phyloP scores from a whole-genome alignment of 73 alveolate genomes.

The Paramecium primaurelia region DNA sequence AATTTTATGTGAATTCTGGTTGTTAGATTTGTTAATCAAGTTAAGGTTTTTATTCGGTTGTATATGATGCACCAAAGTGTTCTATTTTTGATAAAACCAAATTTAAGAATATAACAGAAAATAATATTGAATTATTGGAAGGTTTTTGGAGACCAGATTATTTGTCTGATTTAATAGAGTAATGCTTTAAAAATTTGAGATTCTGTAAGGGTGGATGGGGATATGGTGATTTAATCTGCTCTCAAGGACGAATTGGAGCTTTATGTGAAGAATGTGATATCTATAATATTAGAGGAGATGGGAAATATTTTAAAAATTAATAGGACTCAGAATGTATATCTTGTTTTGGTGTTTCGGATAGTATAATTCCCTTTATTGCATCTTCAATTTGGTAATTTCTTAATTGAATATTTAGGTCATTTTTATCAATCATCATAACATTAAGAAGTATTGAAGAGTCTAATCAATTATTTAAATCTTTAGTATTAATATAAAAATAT shows the following conservation, averaged over 20 bases:
- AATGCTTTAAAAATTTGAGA: neutral
- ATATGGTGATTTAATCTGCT: neutral
- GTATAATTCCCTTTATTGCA: neutral
- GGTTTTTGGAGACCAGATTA: neutral
- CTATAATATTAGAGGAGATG: neutral
- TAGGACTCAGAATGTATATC: neutral
- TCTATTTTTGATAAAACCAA: neutral
- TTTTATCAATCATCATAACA: neutral
- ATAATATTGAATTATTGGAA: neutral
- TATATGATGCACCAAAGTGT: neutral
- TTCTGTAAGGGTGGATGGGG: neutral
- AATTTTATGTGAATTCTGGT: neutral
- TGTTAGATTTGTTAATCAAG: neutral
- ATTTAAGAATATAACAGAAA: neutral
- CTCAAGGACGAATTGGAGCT: conserved; percentile 30
- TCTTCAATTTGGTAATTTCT: neutral
- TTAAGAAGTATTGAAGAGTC: neutral
- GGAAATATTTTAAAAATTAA: neutral
- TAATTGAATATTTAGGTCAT: neutral
- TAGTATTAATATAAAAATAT: too few relatives aligned
- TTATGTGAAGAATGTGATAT: conserved; percentile 60
- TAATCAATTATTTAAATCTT: neutral
- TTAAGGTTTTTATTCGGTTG: neutral
- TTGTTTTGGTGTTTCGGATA: neutral
- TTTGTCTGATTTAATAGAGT: neutral